phyloP scores from a whole-genome alignment of 345 rosid genomes.

The Murraya paniculata region DNA sequence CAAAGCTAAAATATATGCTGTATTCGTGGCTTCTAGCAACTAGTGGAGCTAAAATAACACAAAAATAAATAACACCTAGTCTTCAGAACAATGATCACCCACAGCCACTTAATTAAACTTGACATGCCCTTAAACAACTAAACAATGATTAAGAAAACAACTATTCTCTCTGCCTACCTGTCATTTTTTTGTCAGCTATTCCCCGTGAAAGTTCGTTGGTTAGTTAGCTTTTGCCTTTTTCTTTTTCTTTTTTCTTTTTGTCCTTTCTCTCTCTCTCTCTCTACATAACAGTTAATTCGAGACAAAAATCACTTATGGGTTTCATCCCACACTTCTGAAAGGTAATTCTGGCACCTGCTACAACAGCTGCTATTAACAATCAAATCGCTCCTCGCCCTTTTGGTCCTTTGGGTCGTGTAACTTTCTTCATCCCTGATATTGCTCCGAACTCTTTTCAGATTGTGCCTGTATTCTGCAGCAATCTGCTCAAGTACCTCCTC shows the following conservation, averaged over 20 bases:
- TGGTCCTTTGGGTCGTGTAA: slow-evolving; percentile 14
- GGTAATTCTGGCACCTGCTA: slow-evolving; percentile 59
- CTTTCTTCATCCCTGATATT: neutral
- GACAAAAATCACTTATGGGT: slow-evolving; percentile 27
- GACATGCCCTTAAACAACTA: neutral
- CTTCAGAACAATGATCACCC: neutral
- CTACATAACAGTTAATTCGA: neutral
- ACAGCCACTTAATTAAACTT: neutral
- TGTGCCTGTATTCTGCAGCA: slow-evolving; percentile 68
- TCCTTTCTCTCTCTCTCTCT: neutral
- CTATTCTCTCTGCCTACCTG: neutral
- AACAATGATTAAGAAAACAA: neutral
- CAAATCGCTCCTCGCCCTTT: slow-evolving; percentile 24
- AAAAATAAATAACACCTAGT: neutral
- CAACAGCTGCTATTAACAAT: slow-evolving; percentile 37
- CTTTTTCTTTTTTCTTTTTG: too few relatives aligned
- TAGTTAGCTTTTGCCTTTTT: neutral
- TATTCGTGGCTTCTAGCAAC: neutral
- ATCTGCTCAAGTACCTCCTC: slow-evolving; percentile 77
- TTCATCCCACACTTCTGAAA: slow-evolving; percentile 66
- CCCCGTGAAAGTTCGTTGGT: slow-evolving; percentile 5
- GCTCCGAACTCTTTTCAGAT: slow-evolving; percentile 33
- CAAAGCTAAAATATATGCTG: too few relatives aligned
- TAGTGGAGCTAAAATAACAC: neutral
- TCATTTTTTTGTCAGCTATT: slow-evolving; percentile 6